A percentile compares a stretch with the other conserved stretches of the same genome.
These are phyloP conservation scores for Silene noctiflora DNA, from an alignment of 179 eudicot genomes.

Conservation along the genomic window DNA sequence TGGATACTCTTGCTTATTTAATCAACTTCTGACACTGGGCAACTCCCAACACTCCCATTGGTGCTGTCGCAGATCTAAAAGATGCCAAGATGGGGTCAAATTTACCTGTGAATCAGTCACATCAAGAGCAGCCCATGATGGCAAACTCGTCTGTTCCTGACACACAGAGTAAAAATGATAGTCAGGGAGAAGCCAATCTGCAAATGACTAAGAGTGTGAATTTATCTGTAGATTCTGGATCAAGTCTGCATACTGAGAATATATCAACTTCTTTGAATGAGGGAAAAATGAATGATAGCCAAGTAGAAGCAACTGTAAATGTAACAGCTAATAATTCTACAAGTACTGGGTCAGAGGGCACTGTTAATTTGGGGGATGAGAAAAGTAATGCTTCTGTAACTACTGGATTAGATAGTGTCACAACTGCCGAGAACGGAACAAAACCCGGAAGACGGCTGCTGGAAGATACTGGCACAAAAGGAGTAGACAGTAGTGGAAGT, in stretches of 20 bases:
- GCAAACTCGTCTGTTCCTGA: slow-evolving; percentile 39
- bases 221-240: slow-evolving; percentile 23
- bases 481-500: slow-evolving; percentile 33
- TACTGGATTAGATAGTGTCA: slow-evolving; percentile 36
- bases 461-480: slow-evolving; percentile 46
- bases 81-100: slow-evolving; percentile 29
- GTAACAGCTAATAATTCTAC: slow-evolving; percentile 40
- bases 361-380: slow-evolving; percentile 36
- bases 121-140: slow-evolving; percentile 31
- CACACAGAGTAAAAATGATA: slow-evolving; percentile 31
- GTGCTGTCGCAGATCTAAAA: slow-evolving; percentile 39
- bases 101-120: slow-evolving; percentile 31
- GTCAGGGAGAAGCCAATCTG: slow-evolving; percentile 30
- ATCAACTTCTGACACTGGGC: slow-evolving; percentile 13
- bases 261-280: slow-evolving; percentile 21
- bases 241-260: slow-evolving; percentile 19
- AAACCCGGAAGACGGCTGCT: slow-evolving; percentile 63
- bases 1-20: not conserved
- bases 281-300: slow-evolving; percentile 28
- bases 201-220: slow-evolving; percentile 18
- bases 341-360: slow-evolving; percentile 38
- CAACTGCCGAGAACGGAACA: slow-evolving; percentile 39
- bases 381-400: slow-evolving; percentile 34
- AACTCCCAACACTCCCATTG: not conserved
- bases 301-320: slow-evolving; percentile 31